Evolutionary conservation across 1,284 basidiomycete species (phyloP).

Genomic region (Psilocybe mexicana): DNA sequence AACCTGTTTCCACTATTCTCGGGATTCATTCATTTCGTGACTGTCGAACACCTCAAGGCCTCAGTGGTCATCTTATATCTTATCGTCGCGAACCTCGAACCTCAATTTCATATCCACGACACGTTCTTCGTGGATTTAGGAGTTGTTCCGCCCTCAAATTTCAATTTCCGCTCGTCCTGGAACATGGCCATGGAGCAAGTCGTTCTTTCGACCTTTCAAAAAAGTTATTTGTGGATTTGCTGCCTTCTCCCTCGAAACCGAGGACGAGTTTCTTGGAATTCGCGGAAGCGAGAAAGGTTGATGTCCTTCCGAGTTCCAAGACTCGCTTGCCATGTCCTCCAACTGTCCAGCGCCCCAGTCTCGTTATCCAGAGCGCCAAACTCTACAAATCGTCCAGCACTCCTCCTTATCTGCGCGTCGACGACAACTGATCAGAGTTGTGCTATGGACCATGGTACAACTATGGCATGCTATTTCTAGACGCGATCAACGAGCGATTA

Average conservation of each 20-base stretch:
- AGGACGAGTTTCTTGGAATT: neutral
- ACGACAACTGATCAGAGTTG: neutral
- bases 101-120: neutral
- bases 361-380: neutral
- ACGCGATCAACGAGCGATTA: no score
- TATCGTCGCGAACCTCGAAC: neutral
- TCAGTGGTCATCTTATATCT: neutral
- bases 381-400: no score
- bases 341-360: neutral
- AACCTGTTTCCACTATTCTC: neutral
- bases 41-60: no score
- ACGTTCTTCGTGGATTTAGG: no score
- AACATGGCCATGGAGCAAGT: neutral
- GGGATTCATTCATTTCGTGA: neutral
- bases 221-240: neutral
- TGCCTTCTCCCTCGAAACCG: neutral
- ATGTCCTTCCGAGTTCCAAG: neutral
- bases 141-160: neutral
- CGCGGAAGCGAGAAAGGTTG: neutral
- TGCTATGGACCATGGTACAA: no score
- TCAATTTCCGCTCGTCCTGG: neutral
- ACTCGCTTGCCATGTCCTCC: neutral
- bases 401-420: neutral
- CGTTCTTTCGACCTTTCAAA: neutral
- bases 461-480: no score